Evolutionary conservation across 176 grass and related monocot species (phyloP).

Genomic region (Cenchrus purpureus): DNA sequence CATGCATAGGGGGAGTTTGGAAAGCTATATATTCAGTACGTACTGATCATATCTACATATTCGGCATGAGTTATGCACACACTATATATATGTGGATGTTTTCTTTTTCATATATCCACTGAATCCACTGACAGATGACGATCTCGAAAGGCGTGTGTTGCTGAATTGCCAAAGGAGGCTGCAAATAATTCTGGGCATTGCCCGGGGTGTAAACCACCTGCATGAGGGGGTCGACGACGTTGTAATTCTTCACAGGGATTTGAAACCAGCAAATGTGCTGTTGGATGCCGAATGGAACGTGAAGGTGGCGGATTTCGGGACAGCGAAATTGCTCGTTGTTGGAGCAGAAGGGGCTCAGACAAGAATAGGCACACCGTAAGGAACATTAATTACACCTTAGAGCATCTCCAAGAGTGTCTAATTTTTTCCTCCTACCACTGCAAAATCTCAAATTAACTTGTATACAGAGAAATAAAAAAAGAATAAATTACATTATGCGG

Average conservation of each 20-base stretch:
- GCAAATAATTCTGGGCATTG: conserved; percentile 5
- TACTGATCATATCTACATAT: not conserved
- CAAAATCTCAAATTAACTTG: no score
- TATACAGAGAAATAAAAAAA: no score
- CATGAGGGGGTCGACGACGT: not conserved
- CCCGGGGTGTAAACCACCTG: not conserved
- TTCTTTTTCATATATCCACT: no score
- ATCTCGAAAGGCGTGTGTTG: not conserved
- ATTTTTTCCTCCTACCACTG: no score
- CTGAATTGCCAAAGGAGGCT: not conserved
- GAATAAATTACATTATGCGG: no score
- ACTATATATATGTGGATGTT: no score
- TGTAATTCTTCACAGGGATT: conserved; percentile 10
- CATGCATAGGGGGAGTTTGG: conserved; percentile 17
- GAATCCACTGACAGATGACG: not conserved
- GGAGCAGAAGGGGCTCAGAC: not conserved
- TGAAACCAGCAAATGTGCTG: conserved; percentile 17
- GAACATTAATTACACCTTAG: not conserved
- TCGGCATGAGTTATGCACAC: no score
- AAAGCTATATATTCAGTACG: not conserved
- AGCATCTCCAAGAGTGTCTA: no score
- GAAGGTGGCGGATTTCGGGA: conserved; percentile 2
- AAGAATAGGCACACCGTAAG: conserved; percentile 14
- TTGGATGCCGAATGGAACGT: not conserved
- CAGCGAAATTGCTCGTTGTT: not conserved